phyloP scores from a whole-genome alignment of 352 stramenopile genomes.

The Phytophthora chlamydospora region DNA sequence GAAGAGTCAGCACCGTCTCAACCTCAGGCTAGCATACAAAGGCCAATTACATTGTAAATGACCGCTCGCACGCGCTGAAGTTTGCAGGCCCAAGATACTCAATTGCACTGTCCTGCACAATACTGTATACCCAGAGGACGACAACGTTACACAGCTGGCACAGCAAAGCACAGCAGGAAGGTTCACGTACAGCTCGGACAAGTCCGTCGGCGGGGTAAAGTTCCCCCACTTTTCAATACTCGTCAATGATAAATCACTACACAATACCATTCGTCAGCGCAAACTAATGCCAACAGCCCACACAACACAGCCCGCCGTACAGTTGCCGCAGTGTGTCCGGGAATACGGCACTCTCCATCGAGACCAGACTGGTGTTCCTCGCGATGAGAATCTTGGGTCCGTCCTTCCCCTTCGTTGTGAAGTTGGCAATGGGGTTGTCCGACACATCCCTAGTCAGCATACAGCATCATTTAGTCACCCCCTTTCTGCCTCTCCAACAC shows the following conservation, averaged over 20 bases:
- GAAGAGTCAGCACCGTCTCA: not conserved
- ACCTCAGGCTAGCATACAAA: too few relatives aligned
- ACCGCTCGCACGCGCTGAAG: conserved; percentile 34
- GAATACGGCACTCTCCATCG: conserved; percentile 20
- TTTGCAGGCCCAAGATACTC: conserved; percentile 26
- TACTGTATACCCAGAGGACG: conserved; percentile 8
- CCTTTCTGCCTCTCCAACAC: too few relatives aligned
- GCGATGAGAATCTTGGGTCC: conserved; percentile 28
- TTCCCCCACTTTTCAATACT: conserved; percentile 22
- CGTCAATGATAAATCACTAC: conserved; percentile 35
- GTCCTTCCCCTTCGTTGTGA: conserved; percentile 23
- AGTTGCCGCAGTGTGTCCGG: conserved; percentile 26
- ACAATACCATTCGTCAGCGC: not conserved
- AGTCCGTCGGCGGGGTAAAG: conserved; percentile 34
- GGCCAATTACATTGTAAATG: conserved; percentile 34
- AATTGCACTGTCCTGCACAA: conserved; percentile 28
- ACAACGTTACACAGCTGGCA: conserved; percentile 1
- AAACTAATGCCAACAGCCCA: not conserved
- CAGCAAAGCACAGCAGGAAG: not conserved
- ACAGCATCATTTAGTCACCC: not conserved
- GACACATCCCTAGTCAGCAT: conserved; percentile 28
- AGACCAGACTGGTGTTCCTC: conserved; percentile 25
- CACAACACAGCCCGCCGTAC: conserved; percentile 6
- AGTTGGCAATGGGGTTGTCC: conserved; percentile 34
- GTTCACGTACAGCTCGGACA: conserved; percentile 37